phyloP scores from a whole-genome alignment of 495 filamentous ascomycete genomes.

The Hyaloscypha finlandica region DNA sequence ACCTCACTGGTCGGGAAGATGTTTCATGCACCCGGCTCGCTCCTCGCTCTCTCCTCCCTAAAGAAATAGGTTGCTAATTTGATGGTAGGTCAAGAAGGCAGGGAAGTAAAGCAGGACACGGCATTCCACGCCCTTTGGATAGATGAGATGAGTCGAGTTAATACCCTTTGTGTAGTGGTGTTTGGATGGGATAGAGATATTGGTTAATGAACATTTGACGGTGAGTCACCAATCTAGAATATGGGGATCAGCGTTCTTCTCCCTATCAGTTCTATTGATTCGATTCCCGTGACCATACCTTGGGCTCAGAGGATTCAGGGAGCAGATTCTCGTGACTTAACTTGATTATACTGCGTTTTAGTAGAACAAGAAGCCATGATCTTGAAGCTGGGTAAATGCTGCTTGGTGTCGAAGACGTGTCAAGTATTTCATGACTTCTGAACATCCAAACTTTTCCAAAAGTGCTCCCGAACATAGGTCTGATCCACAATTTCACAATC shows the following conservation, averaged over 20 bases:
- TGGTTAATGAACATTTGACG: neutral
- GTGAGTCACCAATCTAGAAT: neutral
- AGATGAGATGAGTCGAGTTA: neutral
- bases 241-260: neutral
- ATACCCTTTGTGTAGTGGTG: neutral
- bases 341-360: no score
- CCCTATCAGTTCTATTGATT: neutral
- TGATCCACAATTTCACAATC: neutral
- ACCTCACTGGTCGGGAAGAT: no score
- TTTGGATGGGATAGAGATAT: neutral
- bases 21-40: no score
- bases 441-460: no score
- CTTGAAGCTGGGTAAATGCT: no score
- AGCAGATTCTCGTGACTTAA: no score
- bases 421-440: no score
- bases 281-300: neutral
- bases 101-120: conserved; percentile 6
- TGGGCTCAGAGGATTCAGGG: no score
- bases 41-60: no score
- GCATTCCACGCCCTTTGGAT: neutral
- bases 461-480: neutral
- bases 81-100: neutral
- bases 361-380: no score
- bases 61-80: no score
- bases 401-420: no score